Percentiles rank a stretch among this genome's conserved stretches.
Conservation (phyloP, 2,329 filamentous ascomycete species). For the Pseudofabraea citricarpa region DNA sequence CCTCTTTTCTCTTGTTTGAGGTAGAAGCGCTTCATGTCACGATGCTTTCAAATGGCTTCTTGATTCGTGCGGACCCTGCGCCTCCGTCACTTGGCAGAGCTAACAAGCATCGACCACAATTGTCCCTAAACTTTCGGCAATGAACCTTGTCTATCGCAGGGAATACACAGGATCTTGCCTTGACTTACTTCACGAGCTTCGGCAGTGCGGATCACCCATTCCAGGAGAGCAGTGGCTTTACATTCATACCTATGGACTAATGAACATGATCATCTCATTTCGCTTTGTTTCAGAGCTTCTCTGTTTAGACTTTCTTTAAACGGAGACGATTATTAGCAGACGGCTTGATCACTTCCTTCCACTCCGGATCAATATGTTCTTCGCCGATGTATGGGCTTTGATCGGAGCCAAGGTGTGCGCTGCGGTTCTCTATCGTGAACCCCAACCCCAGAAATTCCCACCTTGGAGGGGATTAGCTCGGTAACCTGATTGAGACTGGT, state of each 20-base stretch:
- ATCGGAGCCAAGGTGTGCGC: slow-evolving; percentile 15
- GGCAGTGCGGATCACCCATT: no score
- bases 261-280: no score
- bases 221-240: no score
- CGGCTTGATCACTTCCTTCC: slow-evolving; percentile 23
- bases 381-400: slow-evolving; percentile 28
- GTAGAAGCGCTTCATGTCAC: neutral
- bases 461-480: slow-evolving; percentile 3
- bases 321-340: slow-evolving; percentile 4
- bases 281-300: no score
- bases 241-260: no score
- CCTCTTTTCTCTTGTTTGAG: neutral
- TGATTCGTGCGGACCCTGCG: neutral
- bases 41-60: neutral
- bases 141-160: no score
- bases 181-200: no score
- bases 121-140: no score
- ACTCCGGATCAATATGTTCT: slow-evolving; percentile 29
- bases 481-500: neutral
- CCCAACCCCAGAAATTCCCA: slow-evolving; percentile 30
- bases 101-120: no score
- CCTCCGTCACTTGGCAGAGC: neutral
- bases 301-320: no score
- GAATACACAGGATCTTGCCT: no score
- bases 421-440: slow-evolving; percentile 23